Percentiles rank a stretch among this genome's conserved stretches.
Conservation (phyloP, 306 rosid species). For the Gynostemma pentaphyllum region DNA sequence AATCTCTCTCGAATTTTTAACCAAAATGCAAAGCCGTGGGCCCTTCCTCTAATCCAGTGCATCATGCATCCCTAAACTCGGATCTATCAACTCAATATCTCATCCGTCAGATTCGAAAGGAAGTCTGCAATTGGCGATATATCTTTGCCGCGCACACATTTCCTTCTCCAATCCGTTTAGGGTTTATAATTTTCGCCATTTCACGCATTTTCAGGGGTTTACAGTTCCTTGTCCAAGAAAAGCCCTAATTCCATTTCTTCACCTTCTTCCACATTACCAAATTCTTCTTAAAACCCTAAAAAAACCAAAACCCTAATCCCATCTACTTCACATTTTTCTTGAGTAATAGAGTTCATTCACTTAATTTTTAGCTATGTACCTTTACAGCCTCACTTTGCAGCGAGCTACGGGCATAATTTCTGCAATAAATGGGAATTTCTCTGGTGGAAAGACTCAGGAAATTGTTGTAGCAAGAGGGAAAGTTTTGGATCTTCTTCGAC, state of each 20-base stretch:
- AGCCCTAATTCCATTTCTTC: background rate
- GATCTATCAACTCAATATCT: background rate
- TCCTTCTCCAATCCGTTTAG: constrained; percentile 1
- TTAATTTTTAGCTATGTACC: constrained; percentile 46
- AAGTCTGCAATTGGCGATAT: background rate
- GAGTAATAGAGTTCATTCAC: background rate
- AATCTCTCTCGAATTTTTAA: too few relatives aligned
- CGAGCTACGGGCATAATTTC: constrained; percentile 82
- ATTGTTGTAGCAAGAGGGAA: constrained; percentile 87
- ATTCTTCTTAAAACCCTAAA: background rate
- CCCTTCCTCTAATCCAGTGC: background rate
- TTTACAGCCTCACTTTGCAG: constrained; percentile 84
- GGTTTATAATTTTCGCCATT: constrained; percentile 6
- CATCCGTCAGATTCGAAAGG: constrained; percentile 7
- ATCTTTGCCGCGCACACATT: background rate
- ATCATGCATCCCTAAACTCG: background rate
- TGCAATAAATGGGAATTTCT: constrained; percentile 92
- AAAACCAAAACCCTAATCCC: background rate
- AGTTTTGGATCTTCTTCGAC: constrained; percentile 90
- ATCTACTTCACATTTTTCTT: background rate
- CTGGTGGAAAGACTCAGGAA: constrained; percentile 90
- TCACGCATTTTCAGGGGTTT: background rate
- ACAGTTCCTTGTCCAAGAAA: background rate
- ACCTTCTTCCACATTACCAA: background rate
- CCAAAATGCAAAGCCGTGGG: background rate